Evolutionary conservation across 2,329 filamentous ascomycete genomes (phyloP), one percentile per base, ranked within the genome.

Genomic region (Colletotrichum gloeosporioides): DNA sequence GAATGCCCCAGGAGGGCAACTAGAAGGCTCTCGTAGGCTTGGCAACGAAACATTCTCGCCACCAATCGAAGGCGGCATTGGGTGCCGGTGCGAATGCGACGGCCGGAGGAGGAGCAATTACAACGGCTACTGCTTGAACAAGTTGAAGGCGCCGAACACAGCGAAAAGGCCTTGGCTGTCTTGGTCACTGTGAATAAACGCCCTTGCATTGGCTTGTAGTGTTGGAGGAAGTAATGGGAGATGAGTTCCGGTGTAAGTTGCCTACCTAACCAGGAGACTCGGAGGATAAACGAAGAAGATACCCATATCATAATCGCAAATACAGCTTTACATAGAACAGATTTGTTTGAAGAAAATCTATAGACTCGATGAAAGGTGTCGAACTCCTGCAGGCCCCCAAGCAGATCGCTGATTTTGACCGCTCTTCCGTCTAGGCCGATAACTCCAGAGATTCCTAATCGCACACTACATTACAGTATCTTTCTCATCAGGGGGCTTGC

Each of bases 101-200:
- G 84, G 83, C n/a, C 73, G 77, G 61, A 79, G 78, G 71, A 79
- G 77, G 7, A 80, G 79, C 15, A 87, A 87, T 67, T 81, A 81
- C 64, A 79, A 79, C 3, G 77, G 78, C 12, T 85, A 84, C 71
- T 87, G 86, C 73, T 77, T 85, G 15, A 82, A 86, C 77, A 85
- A 81, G 66, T 6, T 74, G 25, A 87, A 71, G 86, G 84, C 78
- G 83, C 93, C 10, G 87, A 88, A 77, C 84, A 87, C 74, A 85
- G 87, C 9, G 87, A 88, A 7, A 22, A 61, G 49, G 8, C 61
- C 66, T 18, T 74, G 66, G 72, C 32, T 71, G n/a, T 39, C 66
- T 13, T 74, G 66, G 72, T 53, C 65, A 77, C 79, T 87, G 27
- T 70, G 36, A 70, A 4, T 4, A 15, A 32, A 13, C n/a, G 44